Base-by-base conservation (phyloP, 441 rosid species). In the Gossypium laxum region DNA sequence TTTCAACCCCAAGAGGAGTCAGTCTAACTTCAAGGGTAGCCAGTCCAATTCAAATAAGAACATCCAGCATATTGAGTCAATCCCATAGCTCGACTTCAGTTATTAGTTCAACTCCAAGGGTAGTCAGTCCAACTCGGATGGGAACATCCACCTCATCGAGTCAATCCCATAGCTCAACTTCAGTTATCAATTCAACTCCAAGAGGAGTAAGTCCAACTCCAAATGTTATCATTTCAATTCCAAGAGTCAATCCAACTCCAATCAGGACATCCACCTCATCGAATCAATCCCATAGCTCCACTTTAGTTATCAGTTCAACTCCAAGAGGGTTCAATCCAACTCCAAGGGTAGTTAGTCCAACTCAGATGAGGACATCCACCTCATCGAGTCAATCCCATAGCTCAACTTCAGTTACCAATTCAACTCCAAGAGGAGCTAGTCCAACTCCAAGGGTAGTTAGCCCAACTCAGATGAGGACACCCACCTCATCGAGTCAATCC, bases 11-110 rank as follows among this genome's bases (percentile, higher is more conserved):
- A 30, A 4, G 34, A 74, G 90, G 95, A 5, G 58, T 81, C 50
- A 86, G 90, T 78, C 92, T 90, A 65, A 82, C 87, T 68, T 74
- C 6, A 30, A 30, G 34, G 34, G 34, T 30, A 30, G 34, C 0
- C 6, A 30, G 34, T 30, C 34, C 34, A 4, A 30, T 5, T 30
- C 34, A 0, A 5, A 30, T 30, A 0, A 5, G 34, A 4, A 30
- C 6, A 4, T 30, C 34, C 34, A 30, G 6, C 34, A 0, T 5
- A 30, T 30, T 0, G 34, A 30, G 34, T 4, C 34, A 30, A 30
- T 30, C 34, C 6, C 34, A 4, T 4, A 30, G 34, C 6, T 30
- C 1, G 1, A 30, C 34, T 30, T 30, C 34, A 30, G 34, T 30
- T 4, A 30, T 0, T 0, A 30, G 34, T 30, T 4, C 34, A 30